Evolutionary conservation across 176 grass and related monocot genomes (phyloP).

Genomic region (Oryza glaberrima): DNA sequence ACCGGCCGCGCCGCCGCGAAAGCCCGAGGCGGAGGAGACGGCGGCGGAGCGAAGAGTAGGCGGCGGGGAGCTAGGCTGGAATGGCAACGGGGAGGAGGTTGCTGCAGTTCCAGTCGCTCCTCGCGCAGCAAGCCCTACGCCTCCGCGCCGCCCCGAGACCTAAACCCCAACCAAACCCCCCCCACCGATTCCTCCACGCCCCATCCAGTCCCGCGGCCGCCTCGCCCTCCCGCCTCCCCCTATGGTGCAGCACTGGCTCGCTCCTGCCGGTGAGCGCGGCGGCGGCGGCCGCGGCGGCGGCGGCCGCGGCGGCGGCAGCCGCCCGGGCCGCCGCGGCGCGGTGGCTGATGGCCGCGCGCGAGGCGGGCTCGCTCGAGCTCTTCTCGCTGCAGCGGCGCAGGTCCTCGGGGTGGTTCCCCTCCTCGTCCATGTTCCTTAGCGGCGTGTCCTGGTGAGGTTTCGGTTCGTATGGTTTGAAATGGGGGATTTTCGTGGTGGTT

Average conservation of each 20-base stretch:
- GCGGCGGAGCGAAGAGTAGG: background rate
- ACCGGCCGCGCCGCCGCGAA: background rate
- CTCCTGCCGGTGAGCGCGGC: slow-evolving; percentile 42
- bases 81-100: slow-evolving; percentile 47
- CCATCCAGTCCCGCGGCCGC: slow-evolving; percentile 1
- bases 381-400: slow-evolving; percentile 49
- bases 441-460: slow-evolving; percentile 43
- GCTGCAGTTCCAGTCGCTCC: slow-evolving; percentile 39
- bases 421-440: slow-evolving; percentile 20
- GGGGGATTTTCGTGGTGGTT: background rate
- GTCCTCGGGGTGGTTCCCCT: slow-evolving; percentile 1
- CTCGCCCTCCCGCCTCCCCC: slow-evolving; percentile 17
- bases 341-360: slow-evolving; percentile 31
- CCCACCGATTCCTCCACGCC: slow-evolving; percentile 29
- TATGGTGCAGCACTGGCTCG: slow-evolving; percentile 11
- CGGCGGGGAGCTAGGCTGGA: too few species aligned
- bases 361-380: slow-evolving; percentile 34
- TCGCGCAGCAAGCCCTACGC: slow-evolving; percentile 44
- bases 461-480: background rate
- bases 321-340: slow-evolving; percentile 21
- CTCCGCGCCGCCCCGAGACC: slow-evolving; percentile 34
- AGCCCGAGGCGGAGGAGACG: background rate
- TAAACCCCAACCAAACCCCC: slow-evolving; percentile 20
- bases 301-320: slow-evolving; percentile 7
- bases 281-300: slow-evolving; percentile 15